Evolutionary conservation across 2,329 filamentous ascomycete genomes (phyloP).

Genomic region (Epichloe uncinata): DNA sequence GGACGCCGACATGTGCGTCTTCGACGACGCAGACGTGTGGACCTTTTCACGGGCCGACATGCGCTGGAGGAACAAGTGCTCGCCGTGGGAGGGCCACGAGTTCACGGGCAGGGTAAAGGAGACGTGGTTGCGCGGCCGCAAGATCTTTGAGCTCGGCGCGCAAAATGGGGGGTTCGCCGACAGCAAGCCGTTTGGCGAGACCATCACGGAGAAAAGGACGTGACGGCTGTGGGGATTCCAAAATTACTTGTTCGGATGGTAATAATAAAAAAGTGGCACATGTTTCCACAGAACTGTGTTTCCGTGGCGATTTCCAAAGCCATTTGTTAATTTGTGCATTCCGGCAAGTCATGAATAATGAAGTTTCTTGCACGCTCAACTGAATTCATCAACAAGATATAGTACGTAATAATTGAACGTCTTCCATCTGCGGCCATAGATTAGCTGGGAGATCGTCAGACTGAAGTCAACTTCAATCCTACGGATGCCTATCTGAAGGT

Average conservation of each 20-base stretch:
- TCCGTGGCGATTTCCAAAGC: too few species aligned
- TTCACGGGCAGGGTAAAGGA: constrained; percentile 69
- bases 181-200: constrained; percentile 33
- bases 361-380: neutral
- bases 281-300: too few species aligned
- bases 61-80: constrained; percentile 90
- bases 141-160: constrained; percentile 58
- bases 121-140: constrained; percentile 70
- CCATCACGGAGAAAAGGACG: constrained; percentile 47
- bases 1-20: constrained; percentile 82
- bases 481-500: constrained; percentile 15
- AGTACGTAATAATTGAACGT: neutral
- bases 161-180: constrained; percentile 37
- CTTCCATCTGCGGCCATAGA: constrained; percentile 9
- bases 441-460: constrained; percentile 17
- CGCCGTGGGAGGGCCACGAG: constrained; percentile 71
- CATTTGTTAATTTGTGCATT: too few species aligned
- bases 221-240: too few species aligned
- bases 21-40: constrained; percentile 75
- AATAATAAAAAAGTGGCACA: too few species aligned
- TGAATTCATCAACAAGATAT: neutral
- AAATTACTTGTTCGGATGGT: too few species aligned
- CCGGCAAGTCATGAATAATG: neutral
- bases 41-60: constrained; percentile 63
- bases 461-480: constrained; percentile 15